Conservation (phyloP, 345 rosid genomes). For the Turritis glabra region DNA sequence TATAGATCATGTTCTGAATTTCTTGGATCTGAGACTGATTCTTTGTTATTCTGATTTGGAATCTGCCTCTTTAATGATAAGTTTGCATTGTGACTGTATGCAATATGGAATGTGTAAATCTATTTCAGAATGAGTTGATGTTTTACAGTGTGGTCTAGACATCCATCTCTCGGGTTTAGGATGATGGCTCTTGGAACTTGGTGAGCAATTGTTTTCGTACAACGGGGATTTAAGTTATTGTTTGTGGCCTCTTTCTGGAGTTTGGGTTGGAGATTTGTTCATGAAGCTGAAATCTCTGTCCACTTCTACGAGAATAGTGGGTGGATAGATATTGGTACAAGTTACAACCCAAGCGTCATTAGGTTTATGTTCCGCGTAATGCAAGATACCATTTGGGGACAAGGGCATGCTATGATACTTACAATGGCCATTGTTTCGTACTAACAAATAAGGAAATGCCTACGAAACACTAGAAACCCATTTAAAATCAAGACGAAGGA, state of each 20-base stretch:
- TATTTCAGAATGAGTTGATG: not conserved
- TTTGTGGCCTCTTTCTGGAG: not conserved
- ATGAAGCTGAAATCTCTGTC: not conserved
- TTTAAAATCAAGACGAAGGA: constrained; percentile 27
- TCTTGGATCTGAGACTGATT: not conserved
- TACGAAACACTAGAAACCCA: constrained; percentile 41
- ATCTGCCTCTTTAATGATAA: not conserved
- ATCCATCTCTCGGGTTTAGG: not conserved
- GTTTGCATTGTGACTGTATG: not conserved
- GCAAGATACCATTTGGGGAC: too few species aligned
- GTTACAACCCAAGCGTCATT: not conserved
- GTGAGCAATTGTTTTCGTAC: not conserved
- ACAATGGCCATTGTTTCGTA: constrained; percentile 71
- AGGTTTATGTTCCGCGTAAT: not conserved
- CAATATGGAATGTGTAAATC: constrained; percentile 4
- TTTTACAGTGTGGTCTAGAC: not conserved
- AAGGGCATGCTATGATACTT: not conserved
- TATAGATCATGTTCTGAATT: not conserved
- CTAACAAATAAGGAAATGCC: constrained; percentile 78
- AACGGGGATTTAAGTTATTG: not conserved
- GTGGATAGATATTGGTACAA: not conserved
- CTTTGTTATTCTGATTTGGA: not conserved
- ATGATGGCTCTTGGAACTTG: not conserved
- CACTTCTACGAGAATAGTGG: not conserved
- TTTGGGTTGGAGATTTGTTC: not conserved